Base-by-base conservation (phyloP, 371 early-diverging fungal genomes). In the Parasitella parasitica region DNA sequence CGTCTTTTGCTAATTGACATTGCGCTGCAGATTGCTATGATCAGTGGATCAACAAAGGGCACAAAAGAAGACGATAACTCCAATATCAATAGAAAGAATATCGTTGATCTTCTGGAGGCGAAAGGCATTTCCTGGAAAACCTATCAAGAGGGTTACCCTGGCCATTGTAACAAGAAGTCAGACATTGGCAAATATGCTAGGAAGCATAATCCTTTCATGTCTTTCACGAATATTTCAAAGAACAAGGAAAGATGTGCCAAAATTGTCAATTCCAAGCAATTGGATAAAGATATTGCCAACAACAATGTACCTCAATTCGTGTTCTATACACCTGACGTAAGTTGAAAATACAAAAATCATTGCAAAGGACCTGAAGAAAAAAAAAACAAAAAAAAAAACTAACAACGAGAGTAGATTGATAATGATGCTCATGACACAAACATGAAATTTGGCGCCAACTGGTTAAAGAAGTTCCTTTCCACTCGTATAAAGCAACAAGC, bases 151-250 rank as follows among this genome's bases (percentile, higher is more conserved):
- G 71, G 81, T 26, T 85, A 80, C 54, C 83, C 86, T 15, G 84
- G 56, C 7, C 57, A 57, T 57, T 61, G 84, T 59, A 59, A 71
- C 46, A 71, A 63, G 34, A 51, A 63, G 15, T 67, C 69, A 63
- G 59, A 61, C 4, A 71, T 62, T 39, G 66, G 50, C 4, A 41
- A 53, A 9, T 84, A 87, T 63, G 70, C 59, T 30, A 73, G 87
- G 38, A 87, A 82, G 53, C 86, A 86, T 63, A 84, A 81, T 58
- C 86, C 89, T 27, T 84, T 87, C 65, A 86, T 87, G 8, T 78
- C 81, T 1, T 83, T 83, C 61, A 75, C 64, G 36, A 77, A 72
- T 30, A 83, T 84, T 63, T 67, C 68, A 43, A 69, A 41, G n/a
- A 74, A 80, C 59, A 56, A 75, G 16, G 55, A 77, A 27, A 73